phyloP scores from a whole-genome alignment of 2,329 filamentous ascomycete species.

The Aureobasidium musti region DNA sequence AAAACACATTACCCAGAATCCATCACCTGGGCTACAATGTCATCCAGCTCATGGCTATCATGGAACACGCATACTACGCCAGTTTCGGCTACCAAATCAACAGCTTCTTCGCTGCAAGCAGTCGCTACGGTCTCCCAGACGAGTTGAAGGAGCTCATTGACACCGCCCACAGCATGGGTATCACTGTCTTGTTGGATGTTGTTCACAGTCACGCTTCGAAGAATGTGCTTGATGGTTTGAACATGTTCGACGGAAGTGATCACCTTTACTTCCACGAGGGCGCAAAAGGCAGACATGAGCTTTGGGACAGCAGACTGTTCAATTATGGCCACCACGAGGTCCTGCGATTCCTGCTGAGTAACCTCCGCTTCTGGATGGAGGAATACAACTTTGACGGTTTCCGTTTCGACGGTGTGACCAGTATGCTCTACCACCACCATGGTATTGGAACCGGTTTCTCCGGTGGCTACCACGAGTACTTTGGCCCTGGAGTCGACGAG shows the following conservation, averaged over 20 bases:
- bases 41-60: constrained; percentile 97
- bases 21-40: constrained; percentile 91
- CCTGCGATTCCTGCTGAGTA: constrained; percentile 90
- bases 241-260: constrained; percentile 93
- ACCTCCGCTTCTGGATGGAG: constrained; percentile 98
- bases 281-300: constrained; percentile 78
- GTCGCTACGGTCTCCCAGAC: constrained; percentile 88
- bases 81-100: constrained; percentile 99
- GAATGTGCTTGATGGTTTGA: constrained; percentile 92
- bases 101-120: constrained; percentile 97
- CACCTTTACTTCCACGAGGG: constrained; percentile 95
- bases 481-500: constrained; percentile 83
- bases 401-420: constrained; percentile 96
- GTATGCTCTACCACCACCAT: constrained; percentile 95
- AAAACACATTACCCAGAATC: constrained; percentile 88
- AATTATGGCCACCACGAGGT: constrained; percentile 97
- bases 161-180: constrained; percentile 85
- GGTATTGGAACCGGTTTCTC: constrained; percentile 99
- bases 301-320: constrained; percentile 96
- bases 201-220: constrained; percentile 98
- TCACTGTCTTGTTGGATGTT: constrained; percentile 89
- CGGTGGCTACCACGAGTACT: constrained; percentile 97
- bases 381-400: constrained; percentile 97
- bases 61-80: constrained; percentile 99
- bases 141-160: constrained; percentile 97